Percentiles rank a stretch among this genome's conserved stretches.
Conservation (phyloP, 1,284 basidiomycete genomes). For the Naganishia sp. region DNA sequence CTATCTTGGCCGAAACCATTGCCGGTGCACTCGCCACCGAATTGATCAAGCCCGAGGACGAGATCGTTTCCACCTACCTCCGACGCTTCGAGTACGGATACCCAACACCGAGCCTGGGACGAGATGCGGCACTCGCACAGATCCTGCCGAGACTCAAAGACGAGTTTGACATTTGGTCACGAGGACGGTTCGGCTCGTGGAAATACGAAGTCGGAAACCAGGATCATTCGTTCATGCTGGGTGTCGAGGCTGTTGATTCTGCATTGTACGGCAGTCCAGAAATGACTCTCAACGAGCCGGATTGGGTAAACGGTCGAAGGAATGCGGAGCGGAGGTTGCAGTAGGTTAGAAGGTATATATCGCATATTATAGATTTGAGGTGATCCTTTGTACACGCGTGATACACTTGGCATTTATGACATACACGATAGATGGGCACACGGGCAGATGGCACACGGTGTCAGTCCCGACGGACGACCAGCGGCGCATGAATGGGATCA, state of each 20-base stretch:
- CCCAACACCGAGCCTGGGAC: constrained; percentile 57
- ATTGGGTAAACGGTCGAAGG: constrained; percentile 57
- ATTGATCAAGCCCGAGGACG: constrained; percentile 56
- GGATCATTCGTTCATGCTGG: constrained; percentile 60
- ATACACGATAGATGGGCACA: no score
- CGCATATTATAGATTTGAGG: no score
- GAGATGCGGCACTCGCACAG: constrained; percentile 55
- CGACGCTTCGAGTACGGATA: constrained; percentile 56
- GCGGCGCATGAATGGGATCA: no score
- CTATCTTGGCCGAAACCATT: constrained; percentile 57
- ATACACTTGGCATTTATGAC: no score
- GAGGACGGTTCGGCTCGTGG: constrained; percentile 61
- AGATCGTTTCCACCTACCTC: constrained; percentile 59
- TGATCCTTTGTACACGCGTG: no score
- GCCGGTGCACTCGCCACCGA: constrained; percentile 58
- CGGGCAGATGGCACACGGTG: no score
- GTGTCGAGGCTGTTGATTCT: constrained; percentile 58
- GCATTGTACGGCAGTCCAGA: constrained; percentile 56
- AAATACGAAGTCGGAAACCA: constrained; percentile 60
- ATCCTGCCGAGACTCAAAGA: constrained; percentile 56
- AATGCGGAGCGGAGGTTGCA: constrained; percentile 54
- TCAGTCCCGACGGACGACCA: no score
- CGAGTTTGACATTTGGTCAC: constrained; percentile 53
- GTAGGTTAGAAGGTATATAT: not conserved
- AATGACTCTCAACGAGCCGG: constrained; percentile 55